Percentiles rank a stretch among this genome's conserved stretches.
Evolutionary conservation across 768 basidiomycete genomes (phyloP).

Genomic region (Boletus rex-veris): DNA sequence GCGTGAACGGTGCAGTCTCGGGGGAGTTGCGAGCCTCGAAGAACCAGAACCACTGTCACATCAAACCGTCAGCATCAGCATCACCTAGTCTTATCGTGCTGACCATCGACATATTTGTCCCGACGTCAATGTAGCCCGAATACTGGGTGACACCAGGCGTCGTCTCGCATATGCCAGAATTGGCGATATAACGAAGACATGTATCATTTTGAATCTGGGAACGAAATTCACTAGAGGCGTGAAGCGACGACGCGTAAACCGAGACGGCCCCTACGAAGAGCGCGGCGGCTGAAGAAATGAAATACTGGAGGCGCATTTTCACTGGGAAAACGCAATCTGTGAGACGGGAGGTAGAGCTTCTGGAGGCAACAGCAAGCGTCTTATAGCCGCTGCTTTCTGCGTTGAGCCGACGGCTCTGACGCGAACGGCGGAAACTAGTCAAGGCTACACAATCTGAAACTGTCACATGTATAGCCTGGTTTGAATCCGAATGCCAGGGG

Average conservation of each 20-base stretch:
- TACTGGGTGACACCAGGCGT: conserved; percentile 58
- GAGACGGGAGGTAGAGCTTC: too few relatives aligned
- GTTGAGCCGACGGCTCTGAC: too few relatives aligned
- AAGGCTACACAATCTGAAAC: too few relatives aligned
- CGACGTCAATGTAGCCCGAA: conserved; percentile 61
- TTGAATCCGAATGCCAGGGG: too few relatives aligned
- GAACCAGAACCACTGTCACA: conserved; percentile 67
- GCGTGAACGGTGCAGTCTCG: conserved; percentile 60
- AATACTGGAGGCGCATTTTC: conserved; percentile 13
- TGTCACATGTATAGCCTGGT: too few relatives aligned
- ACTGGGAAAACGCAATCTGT: not conserved
- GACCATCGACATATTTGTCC: conserved; percentile 57
- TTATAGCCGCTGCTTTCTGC: too few relatives aligned
- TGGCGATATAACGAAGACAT: conserved; percentile 46
- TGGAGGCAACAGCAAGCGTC: too few relatives aligned
- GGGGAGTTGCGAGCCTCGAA: conserved; percentile 60
- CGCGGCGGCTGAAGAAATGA: not conserved
- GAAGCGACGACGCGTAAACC: not conserved
- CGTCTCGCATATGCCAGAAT: conserved; percentile 66
- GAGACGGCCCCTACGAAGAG: not conserved
- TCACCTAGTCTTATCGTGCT: conserved; percentile 1
- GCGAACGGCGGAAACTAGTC: too few relatives aligned
- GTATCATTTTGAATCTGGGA: conserved; percentile 21
- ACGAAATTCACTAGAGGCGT: not conserved
- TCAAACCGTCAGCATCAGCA: not conserved